Conservation (phyloP, 306 rosid species). For the Cicer yamashitae region DNA sequence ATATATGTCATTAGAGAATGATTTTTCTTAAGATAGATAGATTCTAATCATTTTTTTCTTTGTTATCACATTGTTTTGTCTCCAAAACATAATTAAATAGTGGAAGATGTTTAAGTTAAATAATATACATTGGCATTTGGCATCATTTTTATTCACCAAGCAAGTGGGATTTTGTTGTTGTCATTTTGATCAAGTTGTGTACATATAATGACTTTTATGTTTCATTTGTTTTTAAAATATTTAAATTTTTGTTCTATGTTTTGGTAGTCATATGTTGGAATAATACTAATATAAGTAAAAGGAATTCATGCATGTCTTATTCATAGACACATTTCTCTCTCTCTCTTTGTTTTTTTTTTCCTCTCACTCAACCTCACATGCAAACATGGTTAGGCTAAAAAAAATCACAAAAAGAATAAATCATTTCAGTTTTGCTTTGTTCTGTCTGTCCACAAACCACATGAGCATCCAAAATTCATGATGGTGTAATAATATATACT, state of each 20-base stretch:
- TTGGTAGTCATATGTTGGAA: not conserved
- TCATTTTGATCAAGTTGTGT: slow-evolving; percentile 19
- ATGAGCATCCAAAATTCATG: slow-evolving; percentile 63
- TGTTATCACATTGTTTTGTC: not conserved
- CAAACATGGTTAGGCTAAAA: slow-evolving; percentile 52
- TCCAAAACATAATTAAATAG: not conserved
- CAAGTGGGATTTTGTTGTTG: slow-evolving; percentile 6
- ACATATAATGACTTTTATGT: not conserved
- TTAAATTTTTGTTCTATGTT: slow-evolving; percentile 16
- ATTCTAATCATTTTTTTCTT: not conserved
- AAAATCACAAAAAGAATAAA: slow-evolving; percentile 65
- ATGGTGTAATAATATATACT: slow-evolving; percentile 70
- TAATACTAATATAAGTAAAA: slow-evolving; percentile 17
- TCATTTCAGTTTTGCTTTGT: slow-evolving; percentile 59
- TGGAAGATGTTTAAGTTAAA: not conserved
- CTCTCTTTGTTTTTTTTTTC: slow-evolving; percentile 1
- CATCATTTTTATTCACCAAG: not conserved
- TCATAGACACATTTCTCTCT: slow-evolving; percentile 43
- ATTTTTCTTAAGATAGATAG: not conserved
- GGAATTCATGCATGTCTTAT: slow-evolving; percentile 48
- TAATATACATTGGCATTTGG: not conserved
- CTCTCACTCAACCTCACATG: slow-evolving; percentile 45
- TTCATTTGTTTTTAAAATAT: not conserved
- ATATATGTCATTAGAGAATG: not conserved
- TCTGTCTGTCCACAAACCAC: slow-evolving; percentile 60